A percentile compares a stretch with the other conserved stretches of the same genome.
phyloP scores from a whole-genome alignment of 2,329 filamentous ascomycete genomes.

The Diaporthe sp. region DNA sequence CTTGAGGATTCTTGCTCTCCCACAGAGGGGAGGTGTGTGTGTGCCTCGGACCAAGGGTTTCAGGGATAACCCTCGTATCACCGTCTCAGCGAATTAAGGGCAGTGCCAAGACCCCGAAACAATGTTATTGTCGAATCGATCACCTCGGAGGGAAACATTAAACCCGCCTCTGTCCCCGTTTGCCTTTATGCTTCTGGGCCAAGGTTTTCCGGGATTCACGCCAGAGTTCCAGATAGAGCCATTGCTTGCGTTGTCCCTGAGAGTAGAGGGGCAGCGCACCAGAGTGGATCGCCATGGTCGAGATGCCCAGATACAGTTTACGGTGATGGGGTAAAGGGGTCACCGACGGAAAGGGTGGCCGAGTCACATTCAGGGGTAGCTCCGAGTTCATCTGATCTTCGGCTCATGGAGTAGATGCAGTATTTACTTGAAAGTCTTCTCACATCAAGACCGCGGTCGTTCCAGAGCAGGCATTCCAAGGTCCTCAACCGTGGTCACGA shows the following conservation, averaged over 20 bases:
- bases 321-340: not conserved
- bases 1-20: not conserved
- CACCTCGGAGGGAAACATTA: not conserved
- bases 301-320: constrained; percentile 7
- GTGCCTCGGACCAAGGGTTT: not conserved
- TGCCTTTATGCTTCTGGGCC: not conserved
- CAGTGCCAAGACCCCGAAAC: not conserved
- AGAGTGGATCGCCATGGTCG: not conserved
- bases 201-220: not conserved
- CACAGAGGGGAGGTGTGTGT: not conserved
- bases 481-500: not conserved
- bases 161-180: not conserved
- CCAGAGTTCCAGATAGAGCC: constrained; percentile 13
- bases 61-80: constrained; percentile 16
- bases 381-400: constrained; percentile 7
- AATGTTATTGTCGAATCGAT: constrained; percentile 9
- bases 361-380: not conserved
- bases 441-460: not conserved
- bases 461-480: not conserved
- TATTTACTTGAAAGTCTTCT: not conserved
- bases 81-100: constrained; percentile 12
- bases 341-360: not conserved
- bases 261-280: not conserved
- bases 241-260: constrained; percentile 1
- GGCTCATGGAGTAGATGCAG: not conserved